Evolutionary conservation across 1,139 yeast genomes (phyloP), one percentile per base, ranked within the genome.

Genomic region (Suhomyces bokatorum): DNA sequence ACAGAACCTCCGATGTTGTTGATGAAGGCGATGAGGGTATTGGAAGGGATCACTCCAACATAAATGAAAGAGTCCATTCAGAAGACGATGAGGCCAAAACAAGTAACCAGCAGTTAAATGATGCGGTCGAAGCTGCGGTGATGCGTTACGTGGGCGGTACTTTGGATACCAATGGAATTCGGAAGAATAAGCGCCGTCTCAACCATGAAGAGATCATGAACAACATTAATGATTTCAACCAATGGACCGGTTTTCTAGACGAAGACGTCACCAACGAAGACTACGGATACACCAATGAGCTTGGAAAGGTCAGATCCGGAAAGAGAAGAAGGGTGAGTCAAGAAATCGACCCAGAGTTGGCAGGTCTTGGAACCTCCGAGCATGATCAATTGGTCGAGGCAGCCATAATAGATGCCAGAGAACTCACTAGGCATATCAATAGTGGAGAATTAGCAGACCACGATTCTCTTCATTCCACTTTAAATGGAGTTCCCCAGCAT

Each of bases 51-150:
- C 45, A 37, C 3, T 48, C 42, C 7, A 52, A 48, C 11, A 49
- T 39, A 4, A 43, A 45, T 28, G 49, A 43, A 15, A 22, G 42
- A 12, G 39, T 42, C 22, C 53, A 48, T 26, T 53, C 46, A 16
- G 62, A 56, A 16, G 62, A 60, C 15, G 66, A 55, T 6, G 59
- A 64, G 15, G 52, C 58, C 29, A 66, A 64, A 44, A 60, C 60
- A 17, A 68, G 66, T 6, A 67, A 67, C 49, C 75, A 72, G 43
- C 77, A 71, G 54, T 60, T 73, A 27, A 73, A 71, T 45, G 80
- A 76, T 53, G 80, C 82, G 4, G 86, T 81, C 6, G 86, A 80
- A 54, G 90, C 86, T n/a, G 91, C 89, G 0, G 88, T 85, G 30
- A 73, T 85, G 80, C 75, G 80, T 46, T 78, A 79, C 53, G 91